A percentile compares a stretch with the other conserved stretches of the same genome.
These are phyloP conservation scores for Termitomyces sp. DNA, from an alignment of 768 basidiomycete species.

Conservation along the genomic window DNA sequence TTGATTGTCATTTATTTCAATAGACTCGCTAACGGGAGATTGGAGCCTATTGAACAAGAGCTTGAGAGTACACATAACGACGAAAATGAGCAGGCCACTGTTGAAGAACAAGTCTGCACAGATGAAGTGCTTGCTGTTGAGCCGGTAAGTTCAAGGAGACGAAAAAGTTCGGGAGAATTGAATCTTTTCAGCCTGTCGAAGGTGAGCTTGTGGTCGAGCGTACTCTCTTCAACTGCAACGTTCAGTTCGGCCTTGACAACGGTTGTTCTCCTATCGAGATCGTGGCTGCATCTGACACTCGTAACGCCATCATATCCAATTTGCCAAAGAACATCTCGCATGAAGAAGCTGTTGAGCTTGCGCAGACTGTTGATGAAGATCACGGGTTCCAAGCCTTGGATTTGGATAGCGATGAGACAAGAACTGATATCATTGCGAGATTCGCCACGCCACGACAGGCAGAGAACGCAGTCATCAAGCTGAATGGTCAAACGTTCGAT, in stretches of 20 bases:
- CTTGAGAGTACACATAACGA: not conserved
- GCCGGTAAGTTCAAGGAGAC: not conserved
- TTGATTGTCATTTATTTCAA: not conserved
- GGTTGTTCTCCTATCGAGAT: conserved; percentile 23
- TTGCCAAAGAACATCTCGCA: conserved; percentile 27
- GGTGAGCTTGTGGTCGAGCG: conserved; percentile 14
- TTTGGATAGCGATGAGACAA: conserved; percentile 15
- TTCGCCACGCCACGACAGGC: conserved; percentile 26
- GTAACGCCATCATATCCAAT: conserved; percentile 30
- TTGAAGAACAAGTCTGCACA: not conserved
- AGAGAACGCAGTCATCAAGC: conserved; percentile 22
- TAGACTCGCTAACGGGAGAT: not conserved
- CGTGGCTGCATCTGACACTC: conserved; percentile 30
- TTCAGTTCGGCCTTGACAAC: conserved; percentile 27
- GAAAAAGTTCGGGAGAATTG: not conserved
- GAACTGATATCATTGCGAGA: conserved; percentile 17
- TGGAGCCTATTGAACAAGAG: not conserved
- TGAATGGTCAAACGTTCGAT: conserved; percentile 25
- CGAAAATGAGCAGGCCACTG: not conserved
- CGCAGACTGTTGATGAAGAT: conserved; percentile 25
- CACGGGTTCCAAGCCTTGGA: conserved; percentile 18
- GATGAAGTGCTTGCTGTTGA: not conserved
- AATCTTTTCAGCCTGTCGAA: not conserved
- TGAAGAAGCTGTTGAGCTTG: conserved; percentile 25
- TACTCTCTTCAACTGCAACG: conserved; percentile 19